phyloP scores from a whole-genome alignment of 2,329 filamentous ascomycete species.

The Scedosporium minutisporum region DNA sequence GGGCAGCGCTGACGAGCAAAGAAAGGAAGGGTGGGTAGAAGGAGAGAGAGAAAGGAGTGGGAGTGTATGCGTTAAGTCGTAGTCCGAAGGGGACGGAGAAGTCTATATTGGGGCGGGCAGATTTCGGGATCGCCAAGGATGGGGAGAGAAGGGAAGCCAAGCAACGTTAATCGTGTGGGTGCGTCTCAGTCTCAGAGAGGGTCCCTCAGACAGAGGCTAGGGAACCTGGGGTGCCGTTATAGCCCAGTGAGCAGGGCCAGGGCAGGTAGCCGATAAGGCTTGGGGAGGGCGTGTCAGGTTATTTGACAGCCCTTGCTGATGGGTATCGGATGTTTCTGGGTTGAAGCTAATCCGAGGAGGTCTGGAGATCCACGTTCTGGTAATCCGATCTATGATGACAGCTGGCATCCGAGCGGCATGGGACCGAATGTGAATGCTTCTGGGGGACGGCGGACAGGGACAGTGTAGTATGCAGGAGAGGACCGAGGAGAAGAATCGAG shows the following conservation, averaged over 20 bases:
- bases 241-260: slow-evolving; percentile 2
- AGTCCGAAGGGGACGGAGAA: slow-evolving; percentile 3
- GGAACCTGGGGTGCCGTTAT: slow-evolving; percentile 1
- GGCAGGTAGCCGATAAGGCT: neutral
- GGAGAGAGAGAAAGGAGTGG: slow-evolving; percentile 14
- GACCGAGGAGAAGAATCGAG: neutral
- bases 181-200: slow-evolving; percentile 6
- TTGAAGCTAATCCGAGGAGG: slow-evolving; percentile 13
- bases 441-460: slow-evolving; percentile 1
- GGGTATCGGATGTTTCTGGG: slow-evolving; percentile 29
- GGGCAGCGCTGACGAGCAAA: slow-evolving; percentile 34
- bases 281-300: slow-evolving; percentile 3
- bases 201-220: neutral
- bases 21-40: slow-evolving; percentile 20
- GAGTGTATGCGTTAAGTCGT: slow-evolving; percentile 9
- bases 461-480: neutral
- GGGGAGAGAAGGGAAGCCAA: neutral
- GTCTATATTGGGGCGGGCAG: slow-evolving; percentile 7
- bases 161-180: slow-evolving; percentile 1
- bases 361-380: slow-evolving; percentile 5
- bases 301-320: slow-evolving; percentile 4
- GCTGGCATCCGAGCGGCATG: slow-evolving; percentile 44
- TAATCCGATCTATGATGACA: slow-evolving; percentile 38
- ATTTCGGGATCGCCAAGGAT: slow-evolving; percentile 2
- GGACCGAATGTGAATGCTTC: slow-evolving; percentile 24